These are phyloP conservation scores for Pseudogymnoascus sp. DNA, from an alignment of 2,329 filamentous ascomycete species.

Conservation along the genomic window DNA sequence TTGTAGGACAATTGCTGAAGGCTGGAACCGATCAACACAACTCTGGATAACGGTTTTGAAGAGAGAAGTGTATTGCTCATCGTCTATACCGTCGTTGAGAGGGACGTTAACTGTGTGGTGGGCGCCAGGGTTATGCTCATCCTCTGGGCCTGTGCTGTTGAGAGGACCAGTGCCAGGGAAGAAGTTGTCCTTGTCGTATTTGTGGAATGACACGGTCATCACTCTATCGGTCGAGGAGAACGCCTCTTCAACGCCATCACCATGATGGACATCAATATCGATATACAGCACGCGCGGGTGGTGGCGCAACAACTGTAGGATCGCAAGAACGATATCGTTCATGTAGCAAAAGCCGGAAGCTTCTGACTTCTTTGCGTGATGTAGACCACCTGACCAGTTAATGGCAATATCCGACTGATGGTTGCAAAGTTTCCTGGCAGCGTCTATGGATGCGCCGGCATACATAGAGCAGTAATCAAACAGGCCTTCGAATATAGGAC, in stretches of 20 bases:
- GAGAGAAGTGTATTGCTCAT: conserved; percentile 77
- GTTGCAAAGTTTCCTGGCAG: conserved; percentile 78
- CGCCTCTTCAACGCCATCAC: conserved; percentile 83
- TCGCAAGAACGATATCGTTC: conserved; percentile 94
- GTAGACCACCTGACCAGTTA: conserved; percentile 93
- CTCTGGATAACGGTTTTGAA: conserved; percentile 74
- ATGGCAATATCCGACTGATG: conserved; percentile 90
- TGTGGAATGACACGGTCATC: conserved; percentile 92
- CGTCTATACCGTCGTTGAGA: conserved; percentile 81
- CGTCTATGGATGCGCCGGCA: conserved; percentile 81
- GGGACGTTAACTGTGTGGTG: conserved; percentile 89
- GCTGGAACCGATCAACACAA: conserved; percentile 76
- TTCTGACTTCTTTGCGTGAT: conserved; percentile 91
- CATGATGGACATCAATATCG: conserved; percentile 87
- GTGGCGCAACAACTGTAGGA: conserved; percentile 75
- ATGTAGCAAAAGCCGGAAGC: conserved; percentile 97
- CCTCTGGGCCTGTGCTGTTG: conserved; percentile 74
- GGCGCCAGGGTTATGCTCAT: conserved; percentile 76
- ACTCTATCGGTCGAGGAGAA: conserved; percentile 86
- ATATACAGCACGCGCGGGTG: conserved; percentile 87
- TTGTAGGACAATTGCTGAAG: conserved; percentile 84
- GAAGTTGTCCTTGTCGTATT: conserved; percentile 76
- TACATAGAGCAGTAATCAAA: conserved; percentile 95
- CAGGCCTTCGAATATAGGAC: conserved; percentile 90
- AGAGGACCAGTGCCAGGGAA: conserved; percentile 88